Conservation (phyloP, 2,329 filamentous ascomycete genomes). For the Pseudogymnoascus sp. region DNA sequence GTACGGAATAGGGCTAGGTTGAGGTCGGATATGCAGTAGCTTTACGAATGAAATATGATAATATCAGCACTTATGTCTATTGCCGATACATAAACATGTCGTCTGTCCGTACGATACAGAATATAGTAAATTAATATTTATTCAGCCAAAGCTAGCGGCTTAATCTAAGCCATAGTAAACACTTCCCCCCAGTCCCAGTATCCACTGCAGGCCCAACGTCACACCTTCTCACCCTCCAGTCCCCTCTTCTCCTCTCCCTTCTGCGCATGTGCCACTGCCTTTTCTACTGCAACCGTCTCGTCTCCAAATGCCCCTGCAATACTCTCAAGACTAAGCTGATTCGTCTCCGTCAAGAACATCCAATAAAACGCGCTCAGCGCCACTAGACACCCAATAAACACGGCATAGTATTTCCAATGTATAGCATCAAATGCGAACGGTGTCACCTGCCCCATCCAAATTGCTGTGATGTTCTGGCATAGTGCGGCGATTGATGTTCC, state of each 20-base stretch:
- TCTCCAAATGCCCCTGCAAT: constrained; percentile 30
- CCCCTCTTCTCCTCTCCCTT: neutral
- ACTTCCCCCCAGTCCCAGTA: neutral
- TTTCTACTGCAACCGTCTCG: constrained; percentile 11
- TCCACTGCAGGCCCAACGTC: neutral
- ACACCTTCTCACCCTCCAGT: neutral
- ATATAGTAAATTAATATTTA: neutral
- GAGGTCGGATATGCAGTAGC: neutral
- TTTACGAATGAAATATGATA: neutral
- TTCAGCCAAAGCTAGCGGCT: neutral
- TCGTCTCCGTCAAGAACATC: constrained; percentile 31
- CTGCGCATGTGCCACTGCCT: neutral
- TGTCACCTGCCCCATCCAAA: constrained; percentile 26
- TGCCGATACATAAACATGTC: too few relatives aligned
- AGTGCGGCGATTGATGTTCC: constrained; percentile 25
- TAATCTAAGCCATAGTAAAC: neutral
- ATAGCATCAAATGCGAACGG: constrained; percentile 25
- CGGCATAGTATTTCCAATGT: constrained; percentile 28
- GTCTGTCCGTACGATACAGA: neutral
- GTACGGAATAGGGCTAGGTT: neutral
- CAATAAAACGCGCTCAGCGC: constrained; percentile 26
- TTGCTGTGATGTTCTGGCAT: constrained; percentile 24
- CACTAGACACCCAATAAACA: constrained; percentile 28
- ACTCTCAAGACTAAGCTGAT: constrained; percentile 28
- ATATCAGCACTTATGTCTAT: neutral